Evolutionary conservation across 2,329 filamentous ascomycete genomes (phyloP), one percentile per base, ranked within the genome.

Genomic region (Verticillium albo-atrum): DNA sequence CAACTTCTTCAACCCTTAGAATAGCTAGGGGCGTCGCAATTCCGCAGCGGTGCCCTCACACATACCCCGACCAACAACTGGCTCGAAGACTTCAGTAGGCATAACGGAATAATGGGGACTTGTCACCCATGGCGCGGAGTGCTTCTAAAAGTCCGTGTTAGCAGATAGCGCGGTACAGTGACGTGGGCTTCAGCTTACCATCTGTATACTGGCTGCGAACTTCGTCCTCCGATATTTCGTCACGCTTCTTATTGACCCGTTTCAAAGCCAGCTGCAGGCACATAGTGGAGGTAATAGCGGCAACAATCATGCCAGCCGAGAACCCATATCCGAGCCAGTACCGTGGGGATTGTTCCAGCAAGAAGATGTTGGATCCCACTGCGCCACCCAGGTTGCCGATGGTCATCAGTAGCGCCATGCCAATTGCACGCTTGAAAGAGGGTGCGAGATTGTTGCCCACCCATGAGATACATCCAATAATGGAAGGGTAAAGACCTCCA

Each of bases 291-390:
- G 63, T 58, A 60, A 57, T 47, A 1, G 54, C 57, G 26, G 52
- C 54, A 10, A 57, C 27, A 27, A 61, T 61, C 4, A 58, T 51
- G 14, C 58, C 58, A 10, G 57, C 50, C 7, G 51, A 60, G 53
- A 71, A 65, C 0, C 72, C 71, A 53, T 75, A 77, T 1, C 74
- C 75, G 0, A 73, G 70, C 3, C 64, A 67, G 61, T 76, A 77
- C 14, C 55, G 61, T 2, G 75, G 74, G 1, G 64, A 68, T 56
- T 74, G 65, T 23, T 59, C 65, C 14, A 65, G 64, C 4, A 74
- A 61, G 60, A 74, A 78, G 57, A 77, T 73, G 61, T 76, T 75
- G 15, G 66, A 69, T 35, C 71, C 73, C 20, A 76, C 64, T 23
- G 71, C 69, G 37, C 71, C 53, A 6, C 58, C 58, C 0, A 60